Base-by-base conservation (phyloP, 2,329 filamentous ascomycete genomes). In the Apiospora aurea region DNA sequence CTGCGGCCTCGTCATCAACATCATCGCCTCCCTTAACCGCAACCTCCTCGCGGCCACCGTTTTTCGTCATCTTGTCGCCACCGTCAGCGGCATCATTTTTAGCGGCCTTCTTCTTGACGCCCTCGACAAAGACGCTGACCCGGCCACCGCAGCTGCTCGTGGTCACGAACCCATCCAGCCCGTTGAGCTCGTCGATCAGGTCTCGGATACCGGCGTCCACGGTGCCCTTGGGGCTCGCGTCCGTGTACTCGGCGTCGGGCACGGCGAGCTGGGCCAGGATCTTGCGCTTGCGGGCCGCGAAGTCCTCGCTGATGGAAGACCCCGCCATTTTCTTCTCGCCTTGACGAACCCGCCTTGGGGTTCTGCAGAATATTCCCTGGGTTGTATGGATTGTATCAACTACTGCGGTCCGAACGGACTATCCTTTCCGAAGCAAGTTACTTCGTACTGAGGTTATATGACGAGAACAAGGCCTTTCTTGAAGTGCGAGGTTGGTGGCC, bases 141-240 rank as follows among this genome's bases (percentile, higher is more conserved):
- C 96, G 87, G 0, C 96, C 96, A 2, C 94, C 93, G 80, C 96
- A 98, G 81, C 95, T 97, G 82, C 95, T 97, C 2, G 95, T 98
- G 1, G 96, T 98, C 46, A 97, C 94, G 53, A 95, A 88, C 1
- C 94, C 94, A 1, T 91, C 88, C 7, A 92, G 79, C 1, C 78
- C 80, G 81, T 98, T 98, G 80, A 98, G 92, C 75, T 93, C 90
- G 69, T 88, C 87, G 73, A 98, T 95, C 70, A 98, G 85, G 29
- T 91, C 87, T 67, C 92, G 88, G 75, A 98, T 95, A 0, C 91
- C 92, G 67, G 85, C 89, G 80, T 98, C 96, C 26, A 98, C 89
- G 0, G 91, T 93, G 21, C 95, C 96, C 84, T 98, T 98, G 2
- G 96, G 95, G 1, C 94, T 97, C 10, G 92, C 87, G 82, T 98